These are phyloP conservation scores for Gentiana macrophylla DNA, from an alignment of 257 asterid species.

Conservation along the genomic window DNA sequence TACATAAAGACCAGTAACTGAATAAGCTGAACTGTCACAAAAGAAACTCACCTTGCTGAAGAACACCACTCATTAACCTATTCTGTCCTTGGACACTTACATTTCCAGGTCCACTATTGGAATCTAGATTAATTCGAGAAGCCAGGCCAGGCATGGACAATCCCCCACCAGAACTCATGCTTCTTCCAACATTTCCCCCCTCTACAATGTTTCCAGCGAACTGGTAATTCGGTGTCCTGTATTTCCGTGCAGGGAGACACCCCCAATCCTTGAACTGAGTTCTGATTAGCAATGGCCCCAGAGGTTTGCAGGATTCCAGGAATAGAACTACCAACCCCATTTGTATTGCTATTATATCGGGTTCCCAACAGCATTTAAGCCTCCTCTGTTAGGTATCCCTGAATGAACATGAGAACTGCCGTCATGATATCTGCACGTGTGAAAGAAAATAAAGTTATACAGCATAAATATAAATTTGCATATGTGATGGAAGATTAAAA, in stretches of 20 bases:
- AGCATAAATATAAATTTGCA: no score
- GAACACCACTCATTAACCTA: conserved; percentile 74
- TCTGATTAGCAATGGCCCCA: conserved; percentile 75
- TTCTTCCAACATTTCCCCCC: conserved; percentile 84
- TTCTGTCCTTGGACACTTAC: conserved; percentile 73
- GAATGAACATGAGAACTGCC: conserved; percentile 78
- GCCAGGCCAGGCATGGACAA: conserved; percentile 82
- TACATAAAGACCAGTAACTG: neutral
- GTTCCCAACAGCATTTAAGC: conserved; percentile 71
- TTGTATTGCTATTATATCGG: conserved; percentile 46
- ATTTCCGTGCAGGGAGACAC: conserved; percentile 86
- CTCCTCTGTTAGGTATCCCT: conserved; percentile 79
- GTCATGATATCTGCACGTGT: conserved; percentile 69
- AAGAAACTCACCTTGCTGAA: conserved; percentile 68
- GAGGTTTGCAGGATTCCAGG: conserved; percentile 91
- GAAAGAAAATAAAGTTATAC: conserved; percentile 1
- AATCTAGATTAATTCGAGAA: conserved; percentile 70
- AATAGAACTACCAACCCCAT: conserved; percentile 84
- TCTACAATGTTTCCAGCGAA: conserved; percentile 74
- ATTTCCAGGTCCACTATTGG: conserved; percentile 69
- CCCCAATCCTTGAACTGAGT: conserved; percentile 68
- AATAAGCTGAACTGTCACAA: no score
- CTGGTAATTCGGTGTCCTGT: conserved; percentile 70
- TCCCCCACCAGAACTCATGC: conserved; percentile 88
- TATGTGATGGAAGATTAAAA: no score